phyloP scores from a whole-genome alignment of 768 basidiomycete genomes.

The Lentinula edodes region DNA sequence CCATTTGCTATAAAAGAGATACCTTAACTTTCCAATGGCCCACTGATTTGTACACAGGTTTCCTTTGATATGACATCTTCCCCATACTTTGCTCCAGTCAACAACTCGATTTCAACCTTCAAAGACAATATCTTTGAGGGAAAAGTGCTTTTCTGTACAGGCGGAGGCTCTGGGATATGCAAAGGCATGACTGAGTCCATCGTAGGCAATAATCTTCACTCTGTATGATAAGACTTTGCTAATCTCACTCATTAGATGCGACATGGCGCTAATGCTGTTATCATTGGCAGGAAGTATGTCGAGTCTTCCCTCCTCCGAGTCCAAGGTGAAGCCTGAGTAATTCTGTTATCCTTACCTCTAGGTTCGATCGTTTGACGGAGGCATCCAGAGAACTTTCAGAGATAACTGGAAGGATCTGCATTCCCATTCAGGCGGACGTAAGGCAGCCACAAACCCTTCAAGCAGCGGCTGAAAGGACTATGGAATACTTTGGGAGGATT shows the following conservation, averaged over 20 bases:
- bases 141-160: slow-evolving; percentile 88
- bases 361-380: slow-evolving; percentile 63
- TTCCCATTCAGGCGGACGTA: slow-evolving; percentile 79
- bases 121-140: slow-evolving; percentile 79
- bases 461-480: slow-evolving; percentile 68
- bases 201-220: slow-evolving; percentile 34
- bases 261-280: slow-evolving; percentile 76
- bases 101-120: slow-evolving; percentile 61
- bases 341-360: slow-evolving; percentile 20
- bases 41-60: neutral
- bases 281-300: slow-evolving; percentile 82
- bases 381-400: slow-evolving; percentile 67
- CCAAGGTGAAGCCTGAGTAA: neutral
- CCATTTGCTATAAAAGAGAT: neutral
- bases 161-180: slow-evolving; percentile 92
- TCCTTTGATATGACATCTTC: slow-evolving; percentile 32
- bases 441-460: slow-evolving; percentile 66
- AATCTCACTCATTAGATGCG: slow-evolving; percentile 49
- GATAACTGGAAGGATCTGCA: slow-evolving; percentile 64
- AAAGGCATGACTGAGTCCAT: slow-evolving; percentile 80
- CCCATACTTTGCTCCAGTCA: slow-evolving; percentile 38
- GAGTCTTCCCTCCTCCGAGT: neutral
- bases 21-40: neutral
- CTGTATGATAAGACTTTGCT: neutral
- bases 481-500: slow-evolving; percentile 79